A percentile compares a stretch with the other conserved stretches of the same genome.
Conservation (phyloP, 768 basidiomycete genomes). For the Suillus brevipes region DNA sequence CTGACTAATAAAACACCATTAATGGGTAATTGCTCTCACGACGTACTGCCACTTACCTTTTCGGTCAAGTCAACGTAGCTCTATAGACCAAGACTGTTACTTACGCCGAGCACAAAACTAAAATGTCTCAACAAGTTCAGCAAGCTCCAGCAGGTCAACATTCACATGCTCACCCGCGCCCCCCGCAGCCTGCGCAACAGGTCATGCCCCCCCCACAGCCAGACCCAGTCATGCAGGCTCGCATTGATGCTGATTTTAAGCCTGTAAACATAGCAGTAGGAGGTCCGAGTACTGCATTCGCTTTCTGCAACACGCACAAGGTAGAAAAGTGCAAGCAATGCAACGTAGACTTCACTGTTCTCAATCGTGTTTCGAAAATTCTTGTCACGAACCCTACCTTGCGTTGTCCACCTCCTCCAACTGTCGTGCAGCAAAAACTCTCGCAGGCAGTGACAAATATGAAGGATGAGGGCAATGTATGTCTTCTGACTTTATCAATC, state of each 20-base stretch:
- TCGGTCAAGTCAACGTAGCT: neutral
- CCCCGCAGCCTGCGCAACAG: constrained; percentile 37
- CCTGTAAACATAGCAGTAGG: constrained; percentile 57
- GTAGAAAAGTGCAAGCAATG: constrained; percentile 76
- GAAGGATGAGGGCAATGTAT: constrained; percentile 94
- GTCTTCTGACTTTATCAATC: constrained; percentile 8
- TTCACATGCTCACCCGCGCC: constrained; percentile 43
- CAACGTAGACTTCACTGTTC: constrained; percentile 65
- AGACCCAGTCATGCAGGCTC: constrained; percentile 72
- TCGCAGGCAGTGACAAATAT: constrained; percentile 71
- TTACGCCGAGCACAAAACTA: neutral
- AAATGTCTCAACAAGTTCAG: constrained; percentile 66
- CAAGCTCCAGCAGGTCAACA: constrained; percentile 52
- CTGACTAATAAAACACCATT: constrained; percentile 21
- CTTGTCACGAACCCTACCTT: constrained; percentile 69
- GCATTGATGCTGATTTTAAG: constrained; percentile 72
- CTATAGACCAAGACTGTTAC: neutral
- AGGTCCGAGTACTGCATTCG: constrained; percentile 51
- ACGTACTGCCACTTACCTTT: constrained; percentile 8
- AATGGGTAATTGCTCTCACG: constrained; percentile 17
- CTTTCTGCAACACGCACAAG: constrained; percentile 66
- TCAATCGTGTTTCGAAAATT: constrained; percentile 77
- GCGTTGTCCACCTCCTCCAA: constrained; percentile 78
- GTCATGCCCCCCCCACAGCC: constrained; percentile 47
- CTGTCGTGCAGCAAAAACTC: constrained; percentile 72